Evolutionary conservation across 2,329 filamentous ascomycete genomes (phyloP).

Genomic region (Fusarium tjaetaba): DNA sequence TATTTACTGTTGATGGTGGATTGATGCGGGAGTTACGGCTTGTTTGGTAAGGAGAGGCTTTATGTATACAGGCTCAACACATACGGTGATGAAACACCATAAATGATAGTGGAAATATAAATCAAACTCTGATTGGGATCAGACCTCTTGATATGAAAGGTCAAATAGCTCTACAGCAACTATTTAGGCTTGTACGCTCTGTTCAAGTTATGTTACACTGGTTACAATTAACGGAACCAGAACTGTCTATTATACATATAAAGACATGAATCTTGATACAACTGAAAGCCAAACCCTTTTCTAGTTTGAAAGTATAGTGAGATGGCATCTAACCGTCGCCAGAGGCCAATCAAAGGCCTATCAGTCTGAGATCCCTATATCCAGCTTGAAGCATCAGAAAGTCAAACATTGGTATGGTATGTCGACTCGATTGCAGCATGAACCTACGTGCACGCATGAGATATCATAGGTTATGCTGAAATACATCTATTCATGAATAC

Average conservation of each 20-base stretch:
- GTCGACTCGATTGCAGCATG: not conserved
- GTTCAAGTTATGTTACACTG: not conserved
- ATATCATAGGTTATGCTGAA: not conserved
- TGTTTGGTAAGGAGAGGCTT: not conserved
- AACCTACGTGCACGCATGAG: not conserved
- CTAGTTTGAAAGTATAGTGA: not conserved
- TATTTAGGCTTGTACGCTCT: too few relatives aligned
- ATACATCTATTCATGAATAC: too few relatives aligned
- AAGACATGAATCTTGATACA: not conserved
- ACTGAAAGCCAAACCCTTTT: fast-evolving
- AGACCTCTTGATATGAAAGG: not conserved
- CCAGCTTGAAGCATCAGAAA: not conserved
- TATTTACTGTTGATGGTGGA: not conserved
- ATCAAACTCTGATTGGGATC: not conserved
- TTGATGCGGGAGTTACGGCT: not conserved
- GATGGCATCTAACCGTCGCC: not conserved
- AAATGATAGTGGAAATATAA: too few relatives aligned
- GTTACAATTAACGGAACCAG: not conserved
- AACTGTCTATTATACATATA: not conserved
- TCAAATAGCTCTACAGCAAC: too few relatives aligned
- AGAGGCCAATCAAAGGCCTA: too few relatives aligned
- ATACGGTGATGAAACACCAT: not conserved
- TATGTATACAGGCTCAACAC: not conserved
- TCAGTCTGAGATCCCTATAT: too few relatives aligned
- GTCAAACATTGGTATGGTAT: not conserved